Conservation (phyloP, 2,329 filamentous ascomycete genomes). For the Trichoderma arundinaceum region DNA sequence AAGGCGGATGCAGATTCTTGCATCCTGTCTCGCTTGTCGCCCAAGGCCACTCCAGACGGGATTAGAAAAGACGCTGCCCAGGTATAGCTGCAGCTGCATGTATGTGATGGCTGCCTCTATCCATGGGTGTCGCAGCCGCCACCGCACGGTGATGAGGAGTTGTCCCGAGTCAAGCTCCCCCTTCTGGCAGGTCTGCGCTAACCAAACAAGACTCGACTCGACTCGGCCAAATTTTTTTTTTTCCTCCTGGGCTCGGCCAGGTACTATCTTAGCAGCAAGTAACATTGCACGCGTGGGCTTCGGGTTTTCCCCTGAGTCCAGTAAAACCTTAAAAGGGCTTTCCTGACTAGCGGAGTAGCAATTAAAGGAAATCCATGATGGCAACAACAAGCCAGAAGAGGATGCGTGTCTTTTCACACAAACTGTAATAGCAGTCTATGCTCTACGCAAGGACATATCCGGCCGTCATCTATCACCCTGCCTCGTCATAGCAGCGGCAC, state of each 20-base stretch:
- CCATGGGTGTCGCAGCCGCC: not conserved
- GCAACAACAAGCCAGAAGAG: no score
- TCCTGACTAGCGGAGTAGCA: not conserved
- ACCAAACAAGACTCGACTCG: not conserved
- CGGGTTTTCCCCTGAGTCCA: conserved; percentile 21
- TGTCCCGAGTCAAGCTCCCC: conserved; percentile 17
- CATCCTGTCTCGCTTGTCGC: conserved; percentile 7
- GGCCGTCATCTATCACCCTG: no score
- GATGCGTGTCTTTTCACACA: no score
- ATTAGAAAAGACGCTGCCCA: not conserved
- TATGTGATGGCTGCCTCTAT: conserved; percentile 16
- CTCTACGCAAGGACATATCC: no score
- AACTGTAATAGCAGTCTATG: no score
- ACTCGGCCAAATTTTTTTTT: conserved; percentile 17
- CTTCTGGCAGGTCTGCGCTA: conserved; percentile 22
- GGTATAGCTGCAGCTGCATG: not conserved
- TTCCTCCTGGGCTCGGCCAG: not conserved
- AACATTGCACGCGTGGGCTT: not conserved
- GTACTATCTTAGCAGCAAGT: not conserved
- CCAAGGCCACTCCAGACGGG: not conserved
- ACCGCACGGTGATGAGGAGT: not conserved
- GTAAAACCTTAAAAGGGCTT: not conserved
- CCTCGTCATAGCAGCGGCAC: no score
- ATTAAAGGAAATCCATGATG: not conserved
- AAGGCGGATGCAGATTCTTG: not conserved